Conservation (phyloP, 202 grass and related monocot species). For the Panicum hallii region DNA sequence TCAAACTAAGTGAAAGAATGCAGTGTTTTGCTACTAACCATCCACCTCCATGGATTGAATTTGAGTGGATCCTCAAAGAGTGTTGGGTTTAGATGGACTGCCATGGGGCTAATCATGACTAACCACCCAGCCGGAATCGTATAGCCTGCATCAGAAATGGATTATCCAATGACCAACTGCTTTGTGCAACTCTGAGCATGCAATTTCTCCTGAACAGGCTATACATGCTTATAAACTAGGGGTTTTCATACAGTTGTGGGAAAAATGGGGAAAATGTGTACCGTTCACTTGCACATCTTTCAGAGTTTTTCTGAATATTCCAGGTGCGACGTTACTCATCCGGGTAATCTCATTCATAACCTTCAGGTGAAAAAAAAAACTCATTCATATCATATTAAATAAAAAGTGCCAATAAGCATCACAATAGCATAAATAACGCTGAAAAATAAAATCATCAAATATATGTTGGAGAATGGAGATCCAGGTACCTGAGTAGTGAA, state of each 20-base stretch:
- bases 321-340: conserved; percentile 48
- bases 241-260: too few relatives aligned
- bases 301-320: conserved; percentile 64
- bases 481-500: conserved; percentile 53
- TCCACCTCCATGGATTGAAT: conserved; percentile 83
- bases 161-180: background rate
- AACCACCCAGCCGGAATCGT: conserved; percentile 72
- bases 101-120: conserved; percentile 56
- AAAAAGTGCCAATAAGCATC: too few relatives aligned
- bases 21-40: conserved; percentile 41
- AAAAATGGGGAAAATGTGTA: too few relatives aligned
- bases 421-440: background rate
- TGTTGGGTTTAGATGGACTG: conserved; percentile 57
- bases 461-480: too few relatives aligned
- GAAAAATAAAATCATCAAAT: background rate
- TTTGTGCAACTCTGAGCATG: background rate
- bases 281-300: conserved; percentile 55
- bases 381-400: too few relatives aligned
- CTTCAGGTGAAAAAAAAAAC: conserved; percentile 11
- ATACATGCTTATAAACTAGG: too few relatives aligned
- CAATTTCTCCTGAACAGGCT: too few relatives aligned
- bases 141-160: conserved; percentile 41
- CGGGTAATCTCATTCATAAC: conserved; percentile 49
- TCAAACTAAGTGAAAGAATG: background rate
- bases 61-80: conserved; percentile 63